phyloP scores from a whole-genome alignment of 2,329 filamentous ascomycete species.

The Shiraia bambusicola region DNA sequence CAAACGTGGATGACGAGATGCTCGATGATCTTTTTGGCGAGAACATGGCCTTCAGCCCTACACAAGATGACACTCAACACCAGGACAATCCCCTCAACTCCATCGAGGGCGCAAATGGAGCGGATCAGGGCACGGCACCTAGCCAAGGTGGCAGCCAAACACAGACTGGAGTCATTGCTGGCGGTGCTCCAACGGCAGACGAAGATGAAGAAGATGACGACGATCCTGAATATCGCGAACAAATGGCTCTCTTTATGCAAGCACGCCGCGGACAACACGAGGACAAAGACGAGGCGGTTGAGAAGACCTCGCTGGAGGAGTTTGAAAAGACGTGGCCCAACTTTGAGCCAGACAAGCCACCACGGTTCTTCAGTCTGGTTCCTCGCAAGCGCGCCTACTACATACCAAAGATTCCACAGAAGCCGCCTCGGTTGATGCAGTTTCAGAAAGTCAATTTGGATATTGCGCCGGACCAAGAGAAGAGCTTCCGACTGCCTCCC shows the following conservation, averaged over 20 bases:
- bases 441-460: conserved; percentile 89
- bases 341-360: conserved; percentile 72
- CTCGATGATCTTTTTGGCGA: conserved; percentile 47
- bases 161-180: conserved; percentile 18
- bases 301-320: conserved; percentile 72
- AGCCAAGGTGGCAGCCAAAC: conserved; percentile 16
- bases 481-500: conserved; percentile 72
- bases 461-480: conserved; percentile 81
- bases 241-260: conserved; percentile 36
- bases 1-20: conserved; percentile 54
- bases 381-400: conserved; percentile 78
- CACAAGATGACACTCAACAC: conserved; percentile 28
- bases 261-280: conserved; percentile 33
- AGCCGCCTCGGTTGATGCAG: conserved; percentile 77
- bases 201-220: conserved; percentile 35
- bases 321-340: conserved; percentile 78
- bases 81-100: conserved; percentile 44
- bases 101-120: conserved; percentile 23
- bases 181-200: conserved; percentile 18
- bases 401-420: conserved; percentile 74
- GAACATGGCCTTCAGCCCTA: conserved; percentile 18
- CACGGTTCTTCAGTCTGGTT: conserved; percentile 80
- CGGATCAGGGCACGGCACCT: conserved; percentile 6
- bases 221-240: conserved; percentile 37
- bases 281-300: conserved; percentile 62